Evolutionary conservation across 768 basidiomycete species (phyloP), one percentile per base, ranked within the genome.

Genomic region (Boletus sp.): DNA sequence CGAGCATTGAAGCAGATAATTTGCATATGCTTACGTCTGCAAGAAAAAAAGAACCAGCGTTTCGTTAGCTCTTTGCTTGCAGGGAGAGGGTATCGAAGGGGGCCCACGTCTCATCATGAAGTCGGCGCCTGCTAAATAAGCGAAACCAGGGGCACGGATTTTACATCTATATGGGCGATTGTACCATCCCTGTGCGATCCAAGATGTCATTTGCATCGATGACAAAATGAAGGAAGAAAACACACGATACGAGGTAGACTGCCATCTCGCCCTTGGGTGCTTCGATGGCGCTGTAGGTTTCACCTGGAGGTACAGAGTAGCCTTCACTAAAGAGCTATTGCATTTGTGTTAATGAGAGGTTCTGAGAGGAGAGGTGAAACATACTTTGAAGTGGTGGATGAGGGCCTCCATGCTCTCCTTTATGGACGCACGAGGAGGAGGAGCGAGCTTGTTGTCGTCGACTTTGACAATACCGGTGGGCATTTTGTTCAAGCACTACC

Each of bases 251-350:
- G 50, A 99, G 86, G 78, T 95, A 99, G 46, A 99, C 96, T 63
- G 81, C 96, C 94, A 98, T 98, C 77, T 98, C 96, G 61, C 95
- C 95, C 77, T 99, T 98, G 45, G 96, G 96, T 8, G 96, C 96
- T 75, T 99, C 97, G 63, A 98, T 98, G 2, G 96, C 96, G 49
- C 84, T 86, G 78, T 99, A 98, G 0, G 96, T 98, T 76, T 98
- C 94, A 20, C 91, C 91, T 15, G 92, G 90, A 17, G 97, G 97
- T 29, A 98, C 96, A 28, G 92, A 91, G 77, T 92, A 98, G 12
- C 96, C 97, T 74, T 98, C 96, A 52, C 90, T 92, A 79, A 94
- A 98, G 65, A 97, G 82, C 92, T 93, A 68, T 42, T 54, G 15
- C 1, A 7, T 4, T 24, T 17, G 45, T 18, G 41, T 69, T 1